Evolutionary conservation across 75 land plant species (phyloP).

Genomic region (Cunninghamia lanceolata): DNA sequence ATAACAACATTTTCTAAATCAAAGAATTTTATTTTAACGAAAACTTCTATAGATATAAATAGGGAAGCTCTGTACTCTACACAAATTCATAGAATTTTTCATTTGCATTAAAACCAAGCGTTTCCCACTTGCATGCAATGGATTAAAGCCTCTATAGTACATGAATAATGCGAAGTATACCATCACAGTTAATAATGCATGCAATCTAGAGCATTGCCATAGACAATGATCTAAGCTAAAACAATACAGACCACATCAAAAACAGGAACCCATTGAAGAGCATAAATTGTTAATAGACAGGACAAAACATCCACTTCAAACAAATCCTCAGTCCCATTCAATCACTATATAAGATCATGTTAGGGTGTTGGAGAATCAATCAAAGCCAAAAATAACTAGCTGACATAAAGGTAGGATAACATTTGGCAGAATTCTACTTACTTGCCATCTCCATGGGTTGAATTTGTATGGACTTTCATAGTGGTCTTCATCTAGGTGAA

Average conservation of each 20-base stretch:
- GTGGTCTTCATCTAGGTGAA: constrained; percentile 67
- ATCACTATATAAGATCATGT: neutral
- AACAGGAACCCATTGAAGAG: neutral
- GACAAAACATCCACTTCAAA: neutral
- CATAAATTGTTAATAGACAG: neutral
- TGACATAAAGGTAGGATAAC: neutral
- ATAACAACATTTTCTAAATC: neutral
- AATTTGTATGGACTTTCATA: constrained; percentile 64
- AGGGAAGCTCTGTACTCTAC: neutral
- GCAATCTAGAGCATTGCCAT: neutral
- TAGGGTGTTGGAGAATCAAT: neutral
- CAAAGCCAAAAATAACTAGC: neutral
- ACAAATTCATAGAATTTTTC: too few relatives aligned
- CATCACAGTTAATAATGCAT: neutral
- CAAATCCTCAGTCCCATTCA: neutral
- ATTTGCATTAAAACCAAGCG: too few relatives aligned
- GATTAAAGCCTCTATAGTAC: neutral
- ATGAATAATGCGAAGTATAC: neutral
- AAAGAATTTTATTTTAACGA: neutral
- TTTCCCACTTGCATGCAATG: neutral
- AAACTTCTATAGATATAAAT: too few relatives aligned
- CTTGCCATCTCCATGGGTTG: constrained; percentile 87
- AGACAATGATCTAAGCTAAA: neutral
- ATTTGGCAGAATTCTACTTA: constrained; percentile 1
- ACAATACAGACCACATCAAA: neutral